phyloP scores from a whole-genome alignment of 2,329 filamentous ascomycete species.

The Aspergillus fumigatiaffinis region DNA sequence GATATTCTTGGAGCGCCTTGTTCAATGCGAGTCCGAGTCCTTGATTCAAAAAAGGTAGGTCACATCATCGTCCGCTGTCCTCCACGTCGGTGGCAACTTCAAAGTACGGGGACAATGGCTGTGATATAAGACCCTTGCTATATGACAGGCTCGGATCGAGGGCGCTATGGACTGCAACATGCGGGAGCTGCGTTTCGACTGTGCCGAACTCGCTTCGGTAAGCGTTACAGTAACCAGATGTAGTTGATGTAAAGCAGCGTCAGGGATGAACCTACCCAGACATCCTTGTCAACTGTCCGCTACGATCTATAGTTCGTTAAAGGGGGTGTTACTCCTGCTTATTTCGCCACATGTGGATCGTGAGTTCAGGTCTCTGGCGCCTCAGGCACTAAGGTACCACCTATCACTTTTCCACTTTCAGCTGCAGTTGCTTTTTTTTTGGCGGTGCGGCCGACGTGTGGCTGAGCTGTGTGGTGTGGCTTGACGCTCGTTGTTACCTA shows the following conservation, averaged over 20 bases:
- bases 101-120: background rate
- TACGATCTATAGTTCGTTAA: background rate
- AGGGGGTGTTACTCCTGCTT: background rate
- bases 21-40: background rate
- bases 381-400: background rate
- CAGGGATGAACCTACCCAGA: background rate
- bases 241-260: background rate
- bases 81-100: conserved; percentile 8
- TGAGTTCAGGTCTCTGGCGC: background rate
- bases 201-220: background rate
- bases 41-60: background rate
- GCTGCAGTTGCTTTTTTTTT: background rate
- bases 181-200: background rate
- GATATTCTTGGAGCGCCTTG: conserved; percentile 3
- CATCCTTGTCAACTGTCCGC: background rate
- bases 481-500: background rate
- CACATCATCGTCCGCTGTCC: background rate
- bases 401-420: background rate
- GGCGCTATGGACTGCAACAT: background rate
- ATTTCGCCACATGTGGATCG: conserved; percentile 7
- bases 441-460: background rate
- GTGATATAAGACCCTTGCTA: conserved; percentile 4
- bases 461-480: background rate
- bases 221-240: background rate
- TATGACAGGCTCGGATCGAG: conserved; percentile 8